These are phyloP conservation scores for Colletotrichum lupini DNA, from an alignment of 2,329 filamentous ascomycete genomes.

Conservation along the genomic window DNA sequence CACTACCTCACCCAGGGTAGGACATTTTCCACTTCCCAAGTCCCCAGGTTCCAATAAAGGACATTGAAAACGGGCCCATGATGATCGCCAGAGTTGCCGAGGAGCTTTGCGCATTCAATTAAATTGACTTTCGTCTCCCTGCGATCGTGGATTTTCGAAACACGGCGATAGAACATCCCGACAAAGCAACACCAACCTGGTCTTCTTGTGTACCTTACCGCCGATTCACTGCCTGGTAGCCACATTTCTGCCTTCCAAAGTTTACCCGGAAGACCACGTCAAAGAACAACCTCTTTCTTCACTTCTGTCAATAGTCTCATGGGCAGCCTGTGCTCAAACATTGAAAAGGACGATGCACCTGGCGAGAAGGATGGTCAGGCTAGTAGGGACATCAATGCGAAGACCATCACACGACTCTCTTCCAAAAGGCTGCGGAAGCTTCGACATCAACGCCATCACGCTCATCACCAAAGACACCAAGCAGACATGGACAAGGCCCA, in stretches of 20 bases:
- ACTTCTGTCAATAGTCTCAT: slow-evolving; percentile 2
- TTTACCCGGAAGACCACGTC: not conserved
- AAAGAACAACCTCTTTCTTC: not conserved
- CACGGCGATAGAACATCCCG: not conserved
- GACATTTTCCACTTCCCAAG: not conserved
- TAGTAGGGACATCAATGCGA: slow-evolving; percentile 22
- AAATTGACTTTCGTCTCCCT: not conserved
- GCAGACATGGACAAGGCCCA: slow-evolving; percentile 25
- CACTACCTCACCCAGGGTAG: not conserved
- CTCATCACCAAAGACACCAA: not conserved
- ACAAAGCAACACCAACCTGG: not conserved
- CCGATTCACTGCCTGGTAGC: not conserved
- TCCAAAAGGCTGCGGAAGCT: slow-evolving; percentile 31
- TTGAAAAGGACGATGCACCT: slow-evolving; percentile 34
- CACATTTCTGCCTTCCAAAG: not conserved
- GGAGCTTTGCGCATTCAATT: not conserved
- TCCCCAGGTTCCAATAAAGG: not conserved
- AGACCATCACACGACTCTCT: slow-evolving; percentile 11
- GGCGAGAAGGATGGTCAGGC: slow-evolving; percentile 35
- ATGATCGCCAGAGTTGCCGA: not conserved
- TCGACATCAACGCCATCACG: slow-evolving; percentile 1
- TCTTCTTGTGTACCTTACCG: not conserved
- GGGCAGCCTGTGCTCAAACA: slow-evolving; percentile 36
- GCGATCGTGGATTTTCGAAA: not conserved
- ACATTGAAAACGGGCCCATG: not conserved